phyloP scores from a whole-genome alignment of 805 yeast genomes.

The Candida ortonii region DNA sequence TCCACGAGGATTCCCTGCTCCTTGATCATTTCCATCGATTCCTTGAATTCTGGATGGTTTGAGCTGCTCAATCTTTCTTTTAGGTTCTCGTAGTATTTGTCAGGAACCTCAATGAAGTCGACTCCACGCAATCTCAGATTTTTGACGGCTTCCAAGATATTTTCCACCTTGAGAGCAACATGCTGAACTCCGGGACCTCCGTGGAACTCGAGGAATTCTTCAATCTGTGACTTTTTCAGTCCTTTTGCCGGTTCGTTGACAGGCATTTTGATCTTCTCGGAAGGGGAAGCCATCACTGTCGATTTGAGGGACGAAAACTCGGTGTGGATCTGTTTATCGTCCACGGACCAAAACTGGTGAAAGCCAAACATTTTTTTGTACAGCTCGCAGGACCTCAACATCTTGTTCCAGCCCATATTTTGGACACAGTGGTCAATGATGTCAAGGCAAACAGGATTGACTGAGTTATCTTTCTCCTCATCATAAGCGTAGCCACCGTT shows the following conservation, averaged over 20 bases:
- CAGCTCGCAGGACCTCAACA: constrained; percentile 55
- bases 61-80: constrained; percentile 38
- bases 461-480: neutral
- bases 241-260: constrained; percentile 82
- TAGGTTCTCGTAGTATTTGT: constrained; percentile 53
- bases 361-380: constrained; percentile 68
- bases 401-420: constrained; percentile 67
- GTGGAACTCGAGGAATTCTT: constrained; percentile 72
- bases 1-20: constrained; percentile 66
- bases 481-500: constrained; percentile 22
- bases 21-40: constrained; percentile 49
- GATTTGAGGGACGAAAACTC: constrained; percentile 67
- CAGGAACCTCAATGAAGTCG: constrained; percentile 63
- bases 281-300: constrained; percentile 69
- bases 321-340: constrained; percentile 71
- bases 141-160: constrained; percentile 57
- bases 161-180: constrained; percentile 62
- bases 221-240: constrained; percentile 66
- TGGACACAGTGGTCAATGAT: constrained; percentile 79
- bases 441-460: constrained; percentile 32
- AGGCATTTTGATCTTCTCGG: constrained; percentile 72
- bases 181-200: constrained; percentile 87
- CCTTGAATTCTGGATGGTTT: constrained; percentile 45
- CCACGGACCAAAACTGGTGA: constrained; percentile 82
- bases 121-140: constrained; percentile 60